These are phyloP conservation scores for Metschnikowia orientalis DNA, from an alignment of 805 yeast genomes.

Conservation along the genomic window DNA sequence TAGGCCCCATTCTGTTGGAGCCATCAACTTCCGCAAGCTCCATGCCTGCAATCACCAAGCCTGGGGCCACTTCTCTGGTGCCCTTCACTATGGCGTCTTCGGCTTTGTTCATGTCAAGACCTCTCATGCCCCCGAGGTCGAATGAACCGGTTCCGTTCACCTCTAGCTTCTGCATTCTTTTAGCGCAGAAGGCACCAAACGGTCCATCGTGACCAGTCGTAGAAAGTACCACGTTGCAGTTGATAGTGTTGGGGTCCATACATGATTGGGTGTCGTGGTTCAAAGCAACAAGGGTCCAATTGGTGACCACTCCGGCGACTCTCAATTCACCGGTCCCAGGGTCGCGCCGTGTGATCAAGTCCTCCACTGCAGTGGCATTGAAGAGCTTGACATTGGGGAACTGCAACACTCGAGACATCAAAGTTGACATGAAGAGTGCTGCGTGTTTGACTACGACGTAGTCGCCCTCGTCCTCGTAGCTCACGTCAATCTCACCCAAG, in stretches of 20 bases:
- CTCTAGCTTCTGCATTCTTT: conserved; percentile 45
- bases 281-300: conserved; percentile 76
- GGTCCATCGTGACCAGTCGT: conserved; percentile 84
- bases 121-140: conserved; percentile 64
- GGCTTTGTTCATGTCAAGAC: conserved; percentile 73
- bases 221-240: conserved; percentile 58
- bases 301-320: conserved; percentile 77
- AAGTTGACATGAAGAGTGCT: conserved; percentile 68
- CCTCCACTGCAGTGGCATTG: conserved; percentile 80
- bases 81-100: conserved; percentile 72
- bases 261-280: conserved; percentile 75
- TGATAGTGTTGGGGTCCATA: conserved; percentile 80
- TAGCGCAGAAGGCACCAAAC: conserved; percentile 74
- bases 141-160: conserved; percentile 23
- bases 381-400: conserved; percentile 74
- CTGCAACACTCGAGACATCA: conserved; percentile 61
- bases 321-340: conserved; percentile 52
- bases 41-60: conserved; percentile 71
- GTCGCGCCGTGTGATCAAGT: conserved; percentile 66
- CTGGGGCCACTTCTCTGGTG: conserved; percentile 62
- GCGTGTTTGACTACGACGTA: conserved; percentile 79
- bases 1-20: conserved; percentile 79
- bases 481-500: conserved; percentile 58
- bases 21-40: conserved; percentile 76
- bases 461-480: conserved; percentile 75